Evolutionary conservation across 495 filamentous ascomycete genomes (phyloP), one percentile per base, ranked within the genome.

Genomic region (Neurospora sp.): DNA sequence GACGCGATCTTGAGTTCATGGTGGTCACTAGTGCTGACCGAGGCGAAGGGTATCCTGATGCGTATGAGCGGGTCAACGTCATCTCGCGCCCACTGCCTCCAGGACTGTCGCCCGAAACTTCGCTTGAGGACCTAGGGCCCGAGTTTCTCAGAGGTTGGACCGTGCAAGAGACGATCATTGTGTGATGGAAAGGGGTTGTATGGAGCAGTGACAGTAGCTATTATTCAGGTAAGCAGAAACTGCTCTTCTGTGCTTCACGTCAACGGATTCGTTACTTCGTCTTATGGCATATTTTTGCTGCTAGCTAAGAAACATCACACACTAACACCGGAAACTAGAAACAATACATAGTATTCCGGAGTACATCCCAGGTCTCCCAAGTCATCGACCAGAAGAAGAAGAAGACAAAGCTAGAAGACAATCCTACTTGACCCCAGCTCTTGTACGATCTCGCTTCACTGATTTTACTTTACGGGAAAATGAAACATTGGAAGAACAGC

Each of bases 231-330:
- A 59, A 59, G 4, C 1, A 59, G 10, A 5, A 10, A 48, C n/a
- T 1, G 1, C 46, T 46, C 11, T 14, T 7, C 20, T 11, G 20
- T 10, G 44, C 8, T 46, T 11, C 48, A 14, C 7, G 42, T 46
- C 7, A n/a, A n/a, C n/a, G n/a, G n/a, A n/a, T n/a, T n/a, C n/a
- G n/a, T n/a, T n/a, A n/a, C n/a, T n/a, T n/a, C n/a, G n/a, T 46
- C 42, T n/a, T 10, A 10, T 20, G 18, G 18, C 18, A 3, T n/a
- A 31, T 14, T 3, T 10, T 14, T 0, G 5, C n/a, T 6, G 0
- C 0, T 0, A 59, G 20, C 11, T 1, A 14, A 0, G 1, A 59
- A 0, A 22, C 0, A 59, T 7, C 2, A 1, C 5, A 20, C 9
- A 22, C 46, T 22, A n/a, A n/a, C n/a, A n/a, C n/a, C n/a, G n/a